Conservation (phyloP, 2,329 filamentous ascomycete genomes). For the Botrytis paeoniae region DNA sequence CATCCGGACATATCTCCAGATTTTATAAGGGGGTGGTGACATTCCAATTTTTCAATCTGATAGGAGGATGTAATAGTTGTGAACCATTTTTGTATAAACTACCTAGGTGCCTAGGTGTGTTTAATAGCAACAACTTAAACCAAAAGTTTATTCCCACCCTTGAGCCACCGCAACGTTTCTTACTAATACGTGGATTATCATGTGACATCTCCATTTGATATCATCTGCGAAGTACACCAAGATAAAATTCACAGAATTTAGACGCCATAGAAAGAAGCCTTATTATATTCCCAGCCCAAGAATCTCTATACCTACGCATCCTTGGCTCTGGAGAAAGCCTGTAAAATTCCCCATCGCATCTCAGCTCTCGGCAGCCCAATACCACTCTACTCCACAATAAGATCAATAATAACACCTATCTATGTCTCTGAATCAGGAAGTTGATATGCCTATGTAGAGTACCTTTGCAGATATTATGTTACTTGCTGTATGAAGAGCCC, state of each 20-base stretch:
- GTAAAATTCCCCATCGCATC: not conserved
- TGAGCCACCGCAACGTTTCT: too few species aligned
- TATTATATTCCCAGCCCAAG: not conserved
- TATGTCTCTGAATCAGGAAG: not conserved
- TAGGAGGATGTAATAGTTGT: too few species aligned
- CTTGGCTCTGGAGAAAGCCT: not conserved
- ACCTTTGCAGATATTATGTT: not conserved
- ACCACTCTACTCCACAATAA: not conserved
- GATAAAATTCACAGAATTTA: not conserved
- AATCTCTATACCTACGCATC: not conserved
- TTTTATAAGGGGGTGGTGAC: not conserved
- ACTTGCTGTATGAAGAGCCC: not conserved
- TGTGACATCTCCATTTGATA: not conserved
- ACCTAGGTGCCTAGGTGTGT: too few species aligned
- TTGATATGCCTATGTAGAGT: not conserved
- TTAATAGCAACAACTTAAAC: too few species aligned
- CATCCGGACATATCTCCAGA: not conserved
- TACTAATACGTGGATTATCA: not conserved
- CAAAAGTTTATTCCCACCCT: too few species aligned
- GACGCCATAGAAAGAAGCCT: not conserved
- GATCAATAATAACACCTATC: not conserved
- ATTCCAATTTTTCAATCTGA: not conserved
- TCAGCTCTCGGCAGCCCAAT: not conserved
- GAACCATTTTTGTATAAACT: too few species aligned
- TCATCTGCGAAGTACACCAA: not conserved